Evolutionary conservation across 345 rosid genomes (phyloP).

Genomic region (Geranium rotundifolium): DNA sequence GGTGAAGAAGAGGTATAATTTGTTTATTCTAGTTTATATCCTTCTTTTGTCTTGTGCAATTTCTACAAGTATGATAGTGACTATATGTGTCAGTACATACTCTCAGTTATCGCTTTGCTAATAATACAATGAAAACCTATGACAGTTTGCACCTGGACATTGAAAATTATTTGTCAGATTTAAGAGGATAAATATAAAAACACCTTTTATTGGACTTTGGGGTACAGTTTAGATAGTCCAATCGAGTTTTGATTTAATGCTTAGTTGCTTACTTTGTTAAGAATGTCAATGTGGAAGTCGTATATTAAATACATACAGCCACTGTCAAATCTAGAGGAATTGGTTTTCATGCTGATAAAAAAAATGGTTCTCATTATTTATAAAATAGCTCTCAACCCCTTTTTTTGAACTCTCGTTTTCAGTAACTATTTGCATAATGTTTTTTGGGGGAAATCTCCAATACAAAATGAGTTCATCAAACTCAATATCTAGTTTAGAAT

Average conservation of each 20-base stretch:
- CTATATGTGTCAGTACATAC: not conserved
- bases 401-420: too few species aligned
- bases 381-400: too few species aligned
- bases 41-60: not conserved
- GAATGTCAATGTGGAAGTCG: not conserved
- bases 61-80: not conserved
- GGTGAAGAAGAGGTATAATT: constrained; percentile 80
- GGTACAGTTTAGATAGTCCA: not conserved
- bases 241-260: not conserved
- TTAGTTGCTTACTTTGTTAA: not conserved
- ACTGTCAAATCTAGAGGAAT: too few species aligned
- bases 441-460: too few species aligned
- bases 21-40: not conserved
- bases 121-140: too few species aligned
- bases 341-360: too few species aligned
- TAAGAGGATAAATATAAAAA: not conserved
- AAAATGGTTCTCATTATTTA: too few species aligned
- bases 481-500: too few species aligned
- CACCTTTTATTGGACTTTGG: not conserved
- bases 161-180: not conserved
- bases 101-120: not conserved
- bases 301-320: too few species aligned
- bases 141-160: not conserved
- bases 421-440: too few species aligned
- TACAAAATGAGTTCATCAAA: too few species aligned